Evolutionary conservation across 345 rosid species (phyloP).

Genomic region (Psidium friedrichsthalianum): DNA sequence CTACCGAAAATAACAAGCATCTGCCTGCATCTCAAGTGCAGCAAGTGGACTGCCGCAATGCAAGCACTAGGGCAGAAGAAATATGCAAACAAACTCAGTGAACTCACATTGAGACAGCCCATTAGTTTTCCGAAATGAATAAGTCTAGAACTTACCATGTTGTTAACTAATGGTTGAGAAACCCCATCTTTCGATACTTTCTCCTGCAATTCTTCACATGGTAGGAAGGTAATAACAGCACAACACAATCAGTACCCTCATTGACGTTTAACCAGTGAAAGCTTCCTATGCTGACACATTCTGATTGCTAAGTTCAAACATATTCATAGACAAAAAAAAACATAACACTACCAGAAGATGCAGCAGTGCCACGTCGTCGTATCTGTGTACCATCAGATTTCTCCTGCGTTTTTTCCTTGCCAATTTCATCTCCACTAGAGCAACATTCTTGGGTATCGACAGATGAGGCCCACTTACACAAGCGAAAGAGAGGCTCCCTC

Average conservation of each 20-base stretch:
- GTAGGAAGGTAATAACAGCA: not conserved
- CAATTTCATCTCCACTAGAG: constrained; percentile 10
- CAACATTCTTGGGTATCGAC: constrained; percentile 14
- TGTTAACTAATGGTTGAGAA: constrained; percentile 18
- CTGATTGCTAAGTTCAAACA: not conserved
- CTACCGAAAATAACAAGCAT: not conserved
- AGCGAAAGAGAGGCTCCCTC: constrained; percentile 35
- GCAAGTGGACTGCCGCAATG: not conserved
- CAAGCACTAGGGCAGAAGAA: not conserved
- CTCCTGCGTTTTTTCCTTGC: constrained; percentile 16
- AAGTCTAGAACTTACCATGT: constrained; percentile 21
- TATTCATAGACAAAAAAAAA: not conserved
- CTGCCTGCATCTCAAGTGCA: not conserved
- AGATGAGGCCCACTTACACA: constrained; percentile 72
- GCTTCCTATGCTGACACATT: not conserved
- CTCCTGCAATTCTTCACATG: constrained; percentile 16
- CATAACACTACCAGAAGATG: constrained; percentile 38
- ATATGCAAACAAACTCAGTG: not conserved
- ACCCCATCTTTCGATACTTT: constrained; percentile 6
- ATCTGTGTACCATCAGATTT: constrained; percentile 24
- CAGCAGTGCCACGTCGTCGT: constrained; percentile 29
- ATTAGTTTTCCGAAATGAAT: not conserved
- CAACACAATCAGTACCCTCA: not conserved
- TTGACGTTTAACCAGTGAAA: not conserved
- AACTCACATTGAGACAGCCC: not conserved